phyloP scores from a whole-genome alignment of 225 moss, liverwort and hornwort genomes.

The Pseudoscleropodium purum region DNA sequence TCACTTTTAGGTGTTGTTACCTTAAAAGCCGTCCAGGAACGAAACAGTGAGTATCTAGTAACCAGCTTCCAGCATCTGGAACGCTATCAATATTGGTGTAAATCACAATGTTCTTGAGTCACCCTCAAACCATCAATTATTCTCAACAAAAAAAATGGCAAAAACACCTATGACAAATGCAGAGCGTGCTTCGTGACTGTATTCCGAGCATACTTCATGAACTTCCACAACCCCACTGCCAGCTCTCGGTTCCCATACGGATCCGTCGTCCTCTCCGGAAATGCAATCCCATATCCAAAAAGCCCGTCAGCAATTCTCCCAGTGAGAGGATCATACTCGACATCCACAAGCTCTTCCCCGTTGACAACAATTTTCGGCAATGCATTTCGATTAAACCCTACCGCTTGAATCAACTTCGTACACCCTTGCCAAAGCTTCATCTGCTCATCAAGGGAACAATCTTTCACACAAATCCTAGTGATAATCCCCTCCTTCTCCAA shows the following conservation, averaged over 20 bases:
- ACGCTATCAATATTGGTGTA: neutral
- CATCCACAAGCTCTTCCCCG: conserved; percentile 20
- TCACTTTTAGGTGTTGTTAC: neutral
- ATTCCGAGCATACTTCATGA: conserved; percentile 28
- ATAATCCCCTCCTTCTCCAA: conserved; percentile 9
- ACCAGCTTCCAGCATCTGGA: neutral
- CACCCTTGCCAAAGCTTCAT: conserved; percentile 27
- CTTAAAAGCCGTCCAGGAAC: neutral
- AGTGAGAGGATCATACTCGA: conserved; percentile 24
- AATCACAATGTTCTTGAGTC: neutral
- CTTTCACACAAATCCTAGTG: conserved; percentile 21
- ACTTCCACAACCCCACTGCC: conserved; percentile 49
- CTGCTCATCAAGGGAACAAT: conserved; percentile 22
- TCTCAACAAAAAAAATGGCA: neutral
- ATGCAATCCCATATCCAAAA: conserved; percentile 54
- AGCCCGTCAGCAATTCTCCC: conserved; percentile 40
- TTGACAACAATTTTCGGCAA: conserved; percentile 35
- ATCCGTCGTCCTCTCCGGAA: conserved; percentile 40
- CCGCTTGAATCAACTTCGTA: conserved; percentile 49
- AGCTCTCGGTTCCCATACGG: conserved; percentile 43
- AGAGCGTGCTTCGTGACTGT: conserved; percentile 11
- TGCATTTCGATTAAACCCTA: conserved; percentile 31
- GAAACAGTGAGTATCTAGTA: neutral
- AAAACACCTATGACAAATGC: neutral
- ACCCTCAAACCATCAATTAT: neutral